Base-by-base conservation (phyloP, 352 stramenopile species). In the Hyaloperonospora arabidopsidis region DNA sequence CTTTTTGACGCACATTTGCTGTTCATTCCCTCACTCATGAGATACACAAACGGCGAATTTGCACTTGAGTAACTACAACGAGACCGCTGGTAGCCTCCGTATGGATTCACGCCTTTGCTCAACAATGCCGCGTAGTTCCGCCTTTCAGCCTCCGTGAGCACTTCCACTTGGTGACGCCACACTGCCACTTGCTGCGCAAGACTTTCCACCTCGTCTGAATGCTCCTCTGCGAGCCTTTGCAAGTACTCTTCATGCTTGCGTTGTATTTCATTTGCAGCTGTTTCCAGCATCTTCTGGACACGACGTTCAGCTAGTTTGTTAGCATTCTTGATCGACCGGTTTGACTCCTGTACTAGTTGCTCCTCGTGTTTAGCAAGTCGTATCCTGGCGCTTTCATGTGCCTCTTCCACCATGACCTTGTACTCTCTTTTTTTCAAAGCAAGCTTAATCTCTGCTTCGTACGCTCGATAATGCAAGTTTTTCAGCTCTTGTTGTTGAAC, bases 91-190 rank as follows among this genome's bases (percentile, higher is more conserved):
- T 65, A 72, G 25, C 84, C 72, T 35, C 75, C 57, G 49, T 84
- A 84, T 43, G 76, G 67, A 40, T 82, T 74, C 46, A 75, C 68
- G 14, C 76, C 77, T 23, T 73, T 79, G 63, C 75, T 73, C 40
- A 84, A 65, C 58, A 86, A 68, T 28, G 77, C 66, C 22, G 71
- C 72, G 17, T 88, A 89, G 50, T 86, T 88, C 22, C 82, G 79
- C 62, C 84, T 85, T 57, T 92, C 82, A 1, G 80, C 77, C 39
- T 92, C 82, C 1, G 82, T 92, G 2, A 92, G 52, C 35, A 92
- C 82, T 59, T 92, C 82, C 10, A 92, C 82, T 51, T 92, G 82
- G 45, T 92, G 82, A 17, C 81, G 76, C 82, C 82, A 92, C 51
- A 92, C 76, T 0, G 74, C 76, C 36, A 92, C 74, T 59, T 92